Percentiles rank a stretch among this genome's conserved stretches.
Conservation (phyloP, 306 rosid genomes). For the Rosa chinensis region DNA sequence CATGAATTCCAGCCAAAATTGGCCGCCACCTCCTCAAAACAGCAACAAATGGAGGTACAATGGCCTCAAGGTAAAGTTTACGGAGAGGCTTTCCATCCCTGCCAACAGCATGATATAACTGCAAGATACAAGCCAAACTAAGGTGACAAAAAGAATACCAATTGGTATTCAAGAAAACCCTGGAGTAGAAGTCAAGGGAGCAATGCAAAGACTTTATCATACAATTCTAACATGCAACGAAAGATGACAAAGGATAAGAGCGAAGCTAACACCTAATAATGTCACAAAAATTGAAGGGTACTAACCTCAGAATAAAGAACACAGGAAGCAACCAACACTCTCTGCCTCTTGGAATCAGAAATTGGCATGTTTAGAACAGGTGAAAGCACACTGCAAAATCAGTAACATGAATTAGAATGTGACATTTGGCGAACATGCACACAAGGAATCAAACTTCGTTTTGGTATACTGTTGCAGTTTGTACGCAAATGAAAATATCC, state of each 20-base stretch:
- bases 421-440: constrained; percentile 13
- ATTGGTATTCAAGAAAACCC: constrained; percentile 17
- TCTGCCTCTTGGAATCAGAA: constrained; percentile 91
- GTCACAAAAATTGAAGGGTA: not conserved
- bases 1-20: constrained; percentile 89
- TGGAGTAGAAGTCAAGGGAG: constrained; percentile 10
- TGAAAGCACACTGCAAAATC: constrained; percentile 80
- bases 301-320: constrained; percentile 95
- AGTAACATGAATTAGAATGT: constrained; percentile 25
- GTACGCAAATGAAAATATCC: not conserved
- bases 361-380: constrained; percentile 96
- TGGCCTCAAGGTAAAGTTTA: constrained; percentile 79
- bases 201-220: constrained; percentile 5
- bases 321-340: constrained; percentile 92
- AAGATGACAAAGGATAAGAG: not conserved
- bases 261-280: not conserved
- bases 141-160: constrained; percentile 2
- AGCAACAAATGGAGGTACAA: constrained; percentile 87
- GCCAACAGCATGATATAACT: constrained; percentile 88
- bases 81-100: constrained; percentile 81
- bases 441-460: constrained; percentile 21
- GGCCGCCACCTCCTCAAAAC: constrained; percentile 98
- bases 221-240: not conserved
- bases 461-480: not conserved
- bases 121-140: constrained; percentile 32